Conservation (phyloP, 1,139 yeast species). For the Sugiyamaella neomexicana region DNA sequence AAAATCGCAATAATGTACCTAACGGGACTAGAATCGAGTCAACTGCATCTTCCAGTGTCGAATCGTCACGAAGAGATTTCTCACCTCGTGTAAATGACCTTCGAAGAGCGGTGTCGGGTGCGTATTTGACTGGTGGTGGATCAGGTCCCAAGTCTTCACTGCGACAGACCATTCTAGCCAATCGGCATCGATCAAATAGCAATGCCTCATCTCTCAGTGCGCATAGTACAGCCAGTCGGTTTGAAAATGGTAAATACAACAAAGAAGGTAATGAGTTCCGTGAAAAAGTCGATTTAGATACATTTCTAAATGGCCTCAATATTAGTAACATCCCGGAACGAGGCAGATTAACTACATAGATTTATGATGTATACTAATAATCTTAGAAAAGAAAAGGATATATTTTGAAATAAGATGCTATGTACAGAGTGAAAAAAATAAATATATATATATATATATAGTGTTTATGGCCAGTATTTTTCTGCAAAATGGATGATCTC, state of each 20-base stretch:
- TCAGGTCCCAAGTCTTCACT: neutral
- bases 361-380: neutral
- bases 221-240: slow-evolving; percentile 16
- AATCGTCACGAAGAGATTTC: slow-evolving; percentile 22
- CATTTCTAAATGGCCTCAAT: slow-evolving; percentile 26
- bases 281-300: slow-evolving; percentile 26
- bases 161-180: neutral
- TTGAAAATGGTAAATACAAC: neutral
- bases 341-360: slow-evolving; percentile 26
- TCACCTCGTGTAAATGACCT: slow-evolving; percentile 33
- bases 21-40: neutral
- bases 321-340: slow-evolving; percentile 22
- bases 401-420: neutral
- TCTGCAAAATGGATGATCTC: slow-evolving; percentile 67
- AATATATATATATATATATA: neutral
- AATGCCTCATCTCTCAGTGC: slow-evolving; percentile 16
- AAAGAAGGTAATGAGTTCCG: slow-evolving; percentile 17
- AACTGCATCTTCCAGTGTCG: slow-evolving; percentile 4
- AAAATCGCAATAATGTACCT: neutral
- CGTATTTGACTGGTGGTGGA: slow-evolving; percentile 15
- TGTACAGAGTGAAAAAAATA: slow-evolving; percentile 5
- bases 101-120: slow-evolving; percentile 32
- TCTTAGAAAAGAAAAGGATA: neutral
- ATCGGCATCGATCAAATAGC: slow-evolving; percentile 10
- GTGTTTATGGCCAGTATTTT: slow-evolving; percentile 33